Percentiles rank a stretch among this genome's conserved stretches.
Evolutionary conservation across 305 asterid species (phyloP).

Genomic region (Fraxinus ornus): DNA sequence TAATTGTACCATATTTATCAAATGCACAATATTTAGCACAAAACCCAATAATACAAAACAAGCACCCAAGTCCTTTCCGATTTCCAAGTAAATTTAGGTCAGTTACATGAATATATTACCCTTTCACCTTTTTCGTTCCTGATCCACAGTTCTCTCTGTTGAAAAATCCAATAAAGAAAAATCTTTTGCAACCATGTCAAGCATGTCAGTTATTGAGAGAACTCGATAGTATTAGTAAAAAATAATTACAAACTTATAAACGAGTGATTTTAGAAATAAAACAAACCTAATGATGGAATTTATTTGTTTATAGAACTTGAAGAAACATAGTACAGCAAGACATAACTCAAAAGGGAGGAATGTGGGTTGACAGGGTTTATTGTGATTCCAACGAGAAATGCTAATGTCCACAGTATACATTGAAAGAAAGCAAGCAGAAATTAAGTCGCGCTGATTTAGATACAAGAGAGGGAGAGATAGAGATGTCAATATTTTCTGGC

Average conservation of each 20-base stretch:
- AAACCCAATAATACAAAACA: neutral
- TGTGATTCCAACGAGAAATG: neutral
- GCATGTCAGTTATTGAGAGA: neutral
- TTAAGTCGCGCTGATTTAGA: neutral
- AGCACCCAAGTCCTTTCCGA: neutral
- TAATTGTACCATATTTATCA: neutral
- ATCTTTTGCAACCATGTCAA: neutral
- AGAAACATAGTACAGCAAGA: neutral
- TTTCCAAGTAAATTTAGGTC: neutral
- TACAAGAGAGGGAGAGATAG: neutral
- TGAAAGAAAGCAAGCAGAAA: conserved; percentile 6
- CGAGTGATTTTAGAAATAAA: neutral
- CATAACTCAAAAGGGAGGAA: neutral
- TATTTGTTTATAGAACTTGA: neutral
- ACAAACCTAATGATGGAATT: neutral
- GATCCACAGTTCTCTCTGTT: neutral
- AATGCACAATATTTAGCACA: neutral
- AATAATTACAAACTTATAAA: neutral
- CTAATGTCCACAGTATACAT: conserved; percentile 9
- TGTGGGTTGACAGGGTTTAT: neutral
- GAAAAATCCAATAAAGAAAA: neutral
- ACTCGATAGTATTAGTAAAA: neutral
- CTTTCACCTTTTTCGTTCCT: neutral
- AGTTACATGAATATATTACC: neutral
- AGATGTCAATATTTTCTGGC: neutral